phyloP scores from a whole-genome alignment of 2,329 filamentous ascomycete genomes.

The Alternaria gansuensis region DNA sequence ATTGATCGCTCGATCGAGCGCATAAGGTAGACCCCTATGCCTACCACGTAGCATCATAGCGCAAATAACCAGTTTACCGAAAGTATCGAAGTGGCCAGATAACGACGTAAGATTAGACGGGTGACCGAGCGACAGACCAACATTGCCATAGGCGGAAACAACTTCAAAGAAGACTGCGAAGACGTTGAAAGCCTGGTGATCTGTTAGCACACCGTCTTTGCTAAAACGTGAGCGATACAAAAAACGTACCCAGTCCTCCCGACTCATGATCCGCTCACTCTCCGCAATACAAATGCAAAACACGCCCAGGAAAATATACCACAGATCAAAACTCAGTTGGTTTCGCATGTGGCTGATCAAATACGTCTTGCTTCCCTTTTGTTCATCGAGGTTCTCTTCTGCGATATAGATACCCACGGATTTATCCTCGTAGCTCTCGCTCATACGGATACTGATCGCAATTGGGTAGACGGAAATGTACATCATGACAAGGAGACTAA shows the following conservation, averaged over 20 bases:
- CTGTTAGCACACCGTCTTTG: background rate
- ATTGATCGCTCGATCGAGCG: slow-evolving; percentile 74
- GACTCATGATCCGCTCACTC: slow-evolving; percentile 72
- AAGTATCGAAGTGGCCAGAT: slow-evolving; percentile 77
- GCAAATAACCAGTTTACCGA: slow-evolving; percentile 72
- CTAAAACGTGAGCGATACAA: too few species aligned
- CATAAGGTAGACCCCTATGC: slow-evolving; percentile 70
- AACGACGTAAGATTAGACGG: slow-evolving; percentile 78
- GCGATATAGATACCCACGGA: slow-evolving; percentile 76
- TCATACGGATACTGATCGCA: slow-evolving; percentile 90
- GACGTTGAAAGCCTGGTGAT: slow-evolving; percentile 54
- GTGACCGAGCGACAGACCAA: slow-evolving; percentile 89
- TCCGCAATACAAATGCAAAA: slow-evolving; percentile 94
- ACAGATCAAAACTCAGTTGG: slow-evolving; percentile 95
- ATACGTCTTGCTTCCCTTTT: slow-evolving; percentile 72
- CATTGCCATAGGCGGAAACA: slow-evolving; percentile 71
- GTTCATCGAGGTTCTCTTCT: slow-evolving; percentile 55
- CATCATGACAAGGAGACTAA: slow-evolving; percentile 98
- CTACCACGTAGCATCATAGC: slow-evolving; percentile 72
- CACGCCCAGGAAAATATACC: slow-evolving; percentile 93
- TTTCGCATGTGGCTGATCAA: slow-evolving; percentile 89
- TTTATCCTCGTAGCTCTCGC: slow-evolving; percentile 95
- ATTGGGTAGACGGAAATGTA: slow-evolving; percentile 98
- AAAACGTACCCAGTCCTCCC: slow-evolving; percentile 57
- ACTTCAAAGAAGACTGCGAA: slow-evolving; percentile 58